These are phyloP conservation scores for Sarocladium strictum DNA, from an alignment of 2,329 filamentous ascomycete genomes.

Conservation along the genomic window DNA sequence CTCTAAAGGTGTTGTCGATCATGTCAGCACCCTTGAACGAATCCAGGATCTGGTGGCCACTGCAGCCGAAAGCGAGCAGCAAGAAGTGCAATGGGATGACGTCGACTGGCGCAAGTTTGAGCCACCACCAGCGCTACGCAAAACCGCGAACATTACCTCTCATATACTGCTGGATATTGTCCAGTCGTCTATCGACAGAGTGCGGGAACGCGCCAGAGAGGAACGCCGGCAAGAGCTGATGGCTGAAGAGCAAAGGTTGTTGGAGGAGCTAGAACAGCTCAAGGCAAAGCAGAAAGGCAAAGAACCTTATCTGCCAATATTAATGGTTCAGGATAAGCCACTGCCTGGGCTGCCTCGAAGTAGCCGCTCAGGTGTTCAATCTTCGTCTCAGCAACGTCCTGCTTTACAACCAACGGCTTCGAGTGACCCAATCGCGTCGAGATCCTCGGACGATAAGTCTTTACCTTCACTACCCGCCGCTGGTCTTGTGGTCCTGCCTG, in stretches of 20 bases:
- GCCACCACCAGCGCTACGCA: conserved; percentile 36
- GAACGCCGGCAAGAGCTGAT: conserved; percentile 22
- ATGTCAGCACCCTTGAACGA: background rate
- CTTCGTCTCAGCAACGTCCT: background rate
- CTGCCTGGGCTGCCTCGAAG: background rate
- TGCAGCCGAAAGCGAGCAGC: conserved; percentile 14
- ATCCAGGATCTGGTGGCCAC: background rate
- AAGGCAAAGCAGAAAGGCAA: conserved; percentile 21
- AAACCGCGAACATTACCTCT: conserved; percentile 30
- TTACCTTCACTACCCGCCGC: background rate
- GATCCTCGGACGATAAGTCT: background rate
- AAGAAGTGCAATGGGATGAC: conserved; percentile 19
- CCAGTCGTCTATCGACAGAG: conserved; percentile 36
- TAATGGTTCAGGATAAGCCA: conserved; percentile 18
- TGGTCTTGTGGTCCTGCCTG: background rate
- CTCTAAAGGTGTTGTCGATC: background rate
- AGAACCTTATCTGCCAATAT: conserved; percentile 30
- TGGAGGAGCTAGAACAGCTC: conserved; percentile 14
- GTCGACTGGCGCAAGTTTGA: conserved; percentile 42
- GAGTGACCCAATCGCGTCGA: background rate
- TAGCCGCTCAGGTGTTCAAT: background rate
- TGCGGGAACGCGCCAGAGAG: conserved; percentile 25
- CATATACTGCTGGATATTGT: conserved; percentile 36
- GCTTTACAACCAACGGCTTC: background rate
- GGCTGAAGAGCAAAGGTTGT: conserved; percentile 22